Evolutionary conservation across 2,329 filamentous ascomycete genomes (phyloP).

Genomic region (Aulographum hederae): DNA sequence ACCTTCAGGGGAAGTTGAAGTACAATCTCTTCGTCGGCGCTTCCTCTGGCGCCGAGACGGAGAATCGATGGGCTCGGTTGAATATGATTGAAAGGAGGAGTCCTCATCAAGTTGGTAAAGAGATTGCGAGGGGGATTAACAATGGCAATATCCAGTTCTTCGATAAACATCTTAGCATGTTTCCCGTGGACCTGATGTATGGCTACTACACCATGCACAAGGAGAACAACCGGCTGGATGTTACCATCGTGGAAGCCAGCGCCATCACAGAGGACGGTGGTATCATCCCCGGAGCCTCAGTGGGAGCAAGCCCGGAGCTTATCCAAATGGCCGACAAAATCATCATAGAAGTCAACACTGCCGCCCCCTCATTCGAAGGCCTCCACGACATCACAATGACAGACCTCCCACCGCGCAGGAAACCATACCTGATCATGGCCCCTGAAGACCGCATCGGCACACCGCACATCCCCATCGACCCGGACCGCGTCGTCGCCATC

Average conservation of each 20-base stretch:
- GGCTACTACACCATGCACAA: constrained; percentile 14
- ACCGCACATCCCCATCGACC: constrained; percentile 65
- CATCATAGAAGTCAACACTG: constrained; percentile 83
- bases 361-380: constrained; percentile 68
- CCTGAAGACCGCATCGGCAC: constrained; percentile 78
- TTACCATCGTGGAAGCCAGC: constrained; percentile 69
- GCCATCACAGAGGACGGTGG: constrained; percentile 80
- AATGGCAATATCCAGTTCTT: constrained; percentile 79
- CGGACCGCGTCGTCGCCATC: constrained; percentile 67
- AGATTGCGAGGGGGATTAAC: constrained; percentile 81
- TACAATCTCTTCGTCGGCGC: constrained; percentile 81
- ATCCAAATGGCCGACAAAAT: constrained; percentile 86
- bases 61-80: constrained; percentile 75
- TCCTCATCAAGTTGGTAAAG: constrained; percentile 67
- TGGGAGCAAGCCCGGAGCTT: constrained; percentile 70
- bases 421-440: constrained; percentile 71
- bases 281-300: constrained; percentile 71
- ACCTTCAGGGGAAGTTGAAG: constrained; percentile 63
- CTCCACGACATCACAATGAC: constrained; percentile 84
- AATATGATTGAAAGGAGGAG: constrained; percentile 80
- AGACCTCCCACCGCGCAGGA: constrained; percentile 62
- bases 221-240: constrained; percentile 61
- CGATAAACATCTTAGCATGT: constrained; percentile 88
- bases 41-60: constrained; percentile 76
- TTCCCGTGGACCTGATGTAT: constrained; percentile 72